Conservation (phyloP, 495 filamentous ascomycete species). For the Trichoderma orchidacearum region DNA sequence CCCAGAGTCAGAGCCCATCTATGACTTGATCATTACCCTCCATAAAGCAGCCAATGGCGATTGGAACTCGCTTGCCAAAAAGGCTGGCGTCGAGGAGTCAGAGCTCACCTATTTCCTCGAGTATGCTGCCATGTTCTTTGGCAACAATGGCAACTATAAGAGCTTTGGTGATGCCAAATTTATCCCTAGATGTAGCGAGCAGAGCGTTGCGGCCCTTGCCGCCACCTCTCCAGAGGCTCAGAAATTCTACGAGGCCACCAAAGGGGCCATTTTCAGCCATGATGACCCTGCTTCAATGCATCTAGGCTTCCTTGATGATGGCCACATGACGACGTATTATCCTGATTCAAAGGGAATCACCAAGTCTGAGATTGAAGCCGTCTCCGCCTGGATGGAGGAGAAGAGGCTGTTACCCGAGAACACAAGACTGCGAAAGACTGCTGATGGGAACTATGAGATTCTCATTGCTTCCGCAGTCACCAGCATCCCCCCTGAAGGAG, state of each 20-base stretch:
- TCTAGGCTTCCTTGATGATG: slow-evolving; percentile 68
- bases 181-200: slow-evolving; percentile 60
- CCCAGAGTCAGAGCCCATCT: slow-evolving; percentile 81
- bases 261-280: slow-evolving; percentile 62
- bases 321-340: slow-evolving; percentile 87
- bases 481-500: slow-evolving; percentile 36
- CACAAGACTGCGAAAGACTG: slow-evolving; percentile 67
- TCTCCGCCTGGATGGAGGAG: slow-evolving; percentile 60
- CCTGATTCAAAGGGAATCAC: slow-evolving; percentile 77
- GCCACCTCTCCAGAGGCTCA: slow-evolving; percentile 44
- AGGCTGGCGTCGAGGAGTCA: slow-evolving; percentile 55
- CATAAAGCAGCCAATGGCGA: slow-evolving; percentile 62
- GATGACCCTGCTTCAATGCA: slow-evolving; percentile 59
- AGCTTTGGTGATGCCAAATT: slow-evolving; percentile 93
- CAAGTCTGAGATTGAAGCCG: slow-evolving; percentile 63
- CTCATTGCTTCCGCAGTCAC: slow-evolving; percentile 62
- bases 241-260: slow-evolving; percentile 50
- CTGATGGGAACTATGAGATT: slow-evolving; percentile 60
- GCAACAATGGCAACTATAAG: slow-evolving; percentile 92
- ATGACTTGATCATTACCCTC: slow-evolving; percentile 76
- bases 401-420: slow-evolving; percentile 69
- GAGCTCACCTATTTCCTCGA: slow-evolving; percentile 66
- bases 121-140: slow-evolving; percentile 80
- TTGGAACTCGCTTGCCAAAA: slow-evolving; percentile 56
- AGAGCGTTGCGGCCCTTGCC: slow-evolving; percentile 58